Percentiles rank a stretch among this genome's conserved stretches.
These are phyloP conservation scores for Backusella liffmaniae DNA, from an alignment of 192 early-diverging fungal genomes.

Conservation along the genomic window DNA sequence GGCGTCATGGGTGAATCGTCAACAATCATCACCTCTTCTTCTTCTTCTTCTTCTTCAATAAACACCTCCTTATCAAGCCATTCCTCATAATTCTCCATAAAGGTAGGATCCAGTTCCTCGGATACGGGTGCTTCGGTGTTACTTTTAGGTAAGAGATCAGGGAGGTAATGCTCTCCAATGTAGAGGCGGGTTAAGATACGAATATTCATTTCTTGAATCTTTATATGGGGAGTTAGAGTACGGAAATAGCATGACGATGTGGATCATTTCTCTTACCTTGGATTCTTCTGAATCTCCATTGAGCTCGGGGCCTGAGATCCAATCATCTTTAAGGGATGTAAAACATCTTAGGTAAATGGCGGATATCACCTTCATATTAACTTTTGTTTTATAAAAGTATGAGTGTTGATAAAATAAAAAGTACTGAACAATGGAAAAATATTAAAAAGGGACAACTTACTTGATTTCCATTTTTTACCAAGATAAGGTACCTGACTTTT, in stretches of 20 bases:
- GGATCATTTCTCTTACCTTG: conserved; percentile 37
- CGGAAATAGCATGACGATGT: no score
- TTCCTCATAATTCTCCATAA: conserved; percentile 66
- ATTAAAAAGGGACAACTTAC: conserved; percentile 24
- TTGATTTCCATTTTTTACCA: conserved; percentile 76
- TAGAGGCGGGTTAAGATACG: conserved; percentile 61
- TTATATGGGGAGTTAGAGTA: background rate
- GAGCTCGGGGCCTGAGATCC: conserved; percentile 61
- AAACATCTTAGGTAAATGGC: conserved; percentile 68
- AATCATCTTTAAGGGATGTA: conserved; percentile 68
- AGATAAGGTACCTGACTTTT: conserved; percentile 80
- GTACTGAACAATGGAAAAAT: no score
- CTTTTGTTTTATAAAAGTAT: conserved; percentile 18
- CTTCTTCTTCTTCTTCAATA: background rate
- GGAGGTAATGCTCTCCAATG: conserved; percentile 46
- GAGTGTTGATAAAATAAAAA: background rate
- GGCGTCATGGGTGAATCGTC: background rate
- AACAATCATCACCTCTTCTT: background rate
- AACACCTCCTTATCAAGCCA: conserved; percentile 61
- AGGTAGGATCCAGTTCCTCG: conserved; percentile 56
- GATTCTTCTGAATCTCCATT: conserved; percentile 75
- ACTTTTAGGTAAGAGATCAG: background rate
- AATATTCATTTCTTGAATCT: conserved; percentile 68
- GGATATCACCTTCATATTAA: conserved; percentile 82
- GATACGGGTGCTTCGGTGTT: background rate